A percentile compares a stretch with the other conserved stretches of the same genome.
Evolutionary conservation across 768 basidiomycete genomes (phyloP).

Genomic region (Lentinula boryana): DNA sequence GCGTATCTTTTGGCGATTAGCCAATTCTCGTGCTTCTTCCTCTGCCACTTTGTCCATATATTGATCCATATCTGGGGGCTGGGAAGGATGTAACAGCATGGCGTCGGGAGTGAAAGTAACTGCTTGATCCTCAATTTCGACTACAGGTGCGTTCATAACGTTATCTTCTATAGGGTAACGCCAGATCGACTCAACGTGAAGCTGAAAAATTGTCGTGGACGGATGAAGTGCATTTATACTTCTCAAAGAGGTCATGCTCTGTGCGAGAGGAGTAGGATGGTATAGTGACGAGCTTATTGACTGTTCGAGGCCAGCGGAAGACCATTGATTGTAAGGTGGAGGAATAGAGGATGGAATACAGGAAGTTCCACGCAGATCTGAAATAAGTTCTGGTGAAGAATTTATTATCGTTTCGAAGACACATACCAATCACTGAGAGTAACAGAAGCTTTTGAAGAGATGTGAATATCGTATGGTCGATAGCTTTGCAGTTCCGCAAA

Average conservation of each 20-base stretch:
- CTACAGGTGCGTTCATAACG: not conserved
- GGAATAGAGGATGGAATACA: constrained; percentile 10
- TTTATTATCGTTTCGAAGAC: not conserved
- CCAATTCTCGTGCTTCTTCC: not conserved
- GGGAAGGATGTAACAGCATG: not conserved
- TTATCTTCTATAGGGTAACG: not conserved
- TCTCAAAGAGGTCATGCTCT: not conserved
- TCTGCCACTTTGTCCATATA: not conserved
- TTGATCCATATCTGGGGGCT: not conserved
- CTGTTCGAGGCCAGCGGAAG: not conserved
- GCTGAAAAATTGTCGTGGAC: not conserved
- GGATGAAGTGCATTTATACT: not conserved
- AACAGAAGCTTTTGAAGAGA: constrained; percentile 46
- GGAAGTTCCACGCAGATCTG: constrained; percentile 24
- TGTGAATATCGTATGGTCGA: constrained; percentile 38
- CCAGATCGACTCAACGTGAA: not conserved
- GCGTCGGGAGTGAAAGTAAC: not conserved
- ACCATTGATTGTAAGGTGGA: not conserved
- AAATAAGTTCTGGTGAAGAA: not conserved
- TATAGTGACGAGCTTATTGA: not conserved
- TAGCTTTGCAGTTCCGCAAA: constrained; percentile 45
- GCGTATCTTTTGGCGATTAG: not conserved
- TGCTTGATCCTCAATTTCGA: not conserved
- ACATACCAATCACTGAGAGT: constrained; percentile 56
- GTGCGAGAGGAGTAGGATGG: constrained; percentile 1